Evolutionary conservation across 768 basidiomycete species (phyloP), one percentile per base, ranked within the genome.

Genomic region (Filobasidium floriforme): DNA sequence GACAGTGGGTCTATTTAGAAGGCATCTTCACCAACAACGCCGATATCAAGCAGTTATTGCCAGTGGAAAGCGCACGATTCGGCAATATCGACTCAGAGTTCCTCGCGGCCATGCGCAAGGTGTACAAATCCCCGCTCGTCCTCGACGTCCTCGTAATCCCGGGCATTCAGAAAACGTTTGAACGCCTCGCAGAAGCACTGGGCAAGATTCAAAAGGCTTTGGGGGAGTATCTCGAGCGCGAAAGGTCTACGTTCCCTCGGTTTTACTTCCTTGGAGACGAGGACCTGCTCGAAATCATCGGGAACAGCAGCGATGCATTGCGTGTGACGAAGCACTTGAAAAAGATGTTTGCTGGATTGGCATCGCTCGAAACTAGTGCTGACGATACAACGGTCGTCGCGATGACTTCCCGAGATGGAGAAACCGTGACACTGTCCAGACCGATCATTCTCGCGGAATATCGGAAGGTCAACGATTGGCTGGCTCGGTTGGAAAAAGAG

Each of bases 221-320:
- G 3, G 96, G 96, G 79, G 96, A 99, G 82, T 99, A 99, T 75
- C 85, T 99, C 29, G 96, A 99, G 75, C 87, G 96, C 62, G 96
- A 99, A 75, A 88, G 96, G 64, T 88, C 94, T 4, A 92, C 91
- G 0, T 99, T 99, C 85, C 96, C 96, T 73, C 89, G 96, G 9
- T 99, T 99, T 82, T 99, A 99, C 81, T 99, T 99, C 73, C 92
- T 99, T 62, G 96, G 96, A 73, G 96, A 99, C 79, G 96, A 99
- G 76, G 96, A 99, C 76, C 81, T 99, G 68, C 83, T 99, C 69
- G 96, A 99, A 79, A 99, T 99, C 73, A 98, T 99, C 70, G 96
- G 96, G 69, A 99, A 99, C 81, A 96, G 92, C 84, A 99, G 97
- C 79, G 93, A 98, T 75, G 96, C 98, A 71, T 80, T 92, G 52